Percentiles rank a stretch among this genome's conserved stretches.
These are phyloP conservation scores for Talaromyces funiculosus DNA, from an alignment of 2,329 filamentous ascomycete genomes.

Conservation along the genomic window DNA sequence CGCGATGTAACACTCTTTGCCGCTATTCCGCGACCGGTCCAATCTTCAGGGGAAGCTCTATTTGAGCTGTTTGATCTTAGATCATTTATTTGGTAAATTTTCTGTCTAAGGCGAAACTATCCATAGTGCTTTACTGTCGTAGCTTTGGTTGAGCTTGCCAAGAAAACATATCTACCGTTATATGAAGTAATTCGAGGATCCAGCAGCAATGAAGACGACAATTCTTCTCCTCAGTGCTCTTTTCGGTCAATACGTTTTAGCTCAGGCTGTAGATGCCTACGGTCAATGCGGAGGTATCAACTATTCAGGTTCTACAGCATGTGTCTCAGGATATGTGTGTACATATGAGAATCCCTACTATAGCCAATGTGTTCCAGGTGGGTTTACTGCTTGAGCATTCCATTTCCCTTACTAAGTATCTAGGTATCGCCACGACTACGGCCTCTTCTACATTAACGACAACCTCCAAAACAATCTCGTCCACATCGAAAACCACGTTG, in stretches of 20 bases:
- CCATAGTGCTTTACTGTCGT: not conserved
- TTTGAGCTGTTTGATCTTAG: not conserved
- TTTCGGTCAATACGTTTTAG: not conserved
- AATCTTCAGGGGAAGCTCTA: not conserved
- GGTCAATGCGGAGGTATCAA: constrained; percentile 7
- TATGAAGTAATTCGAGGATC: not conserved
- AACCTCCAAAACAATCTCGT: constrained; percentile 12
- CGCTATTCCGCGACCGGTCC: constrained; percentile 11
- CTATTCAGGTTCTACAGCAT: constrained; percentile 5
- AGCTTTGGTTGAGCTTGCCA: not conserved
- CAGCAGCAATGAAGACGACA: not conserved
- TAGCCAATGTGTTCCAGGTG: constrained; percentile 10
- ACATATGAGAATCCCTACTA: not conserved
- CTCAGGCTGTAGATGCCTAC: constrained; percentile 1
- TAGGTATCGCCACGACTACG: not conserved
- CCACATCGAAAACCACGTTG: constrained; percentile 13
- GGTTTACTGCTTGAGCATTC: not conserved
- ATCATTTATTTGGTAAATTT: not conserved
- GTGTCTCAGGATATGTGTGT: constrained; percentile 6
- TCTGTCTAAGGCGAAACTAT: constrained; percentile 1
- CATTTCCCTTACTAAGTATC: not conserved
- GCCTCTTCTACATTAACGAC: constrained; percentile 4
- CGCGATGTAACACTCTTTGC: constrained; percentile 8
- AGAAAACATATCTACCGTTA: not conserved
- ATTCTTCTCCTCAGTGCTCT: not conserved